A percentile compares a stretch with the other conserved stretches of the same genome.
These are phyloP conservation scores for Gremmenia infestans DNA, from an alignment of 2,329 filamentous ascomycete species.

Conservation along the genomic window DNA sequence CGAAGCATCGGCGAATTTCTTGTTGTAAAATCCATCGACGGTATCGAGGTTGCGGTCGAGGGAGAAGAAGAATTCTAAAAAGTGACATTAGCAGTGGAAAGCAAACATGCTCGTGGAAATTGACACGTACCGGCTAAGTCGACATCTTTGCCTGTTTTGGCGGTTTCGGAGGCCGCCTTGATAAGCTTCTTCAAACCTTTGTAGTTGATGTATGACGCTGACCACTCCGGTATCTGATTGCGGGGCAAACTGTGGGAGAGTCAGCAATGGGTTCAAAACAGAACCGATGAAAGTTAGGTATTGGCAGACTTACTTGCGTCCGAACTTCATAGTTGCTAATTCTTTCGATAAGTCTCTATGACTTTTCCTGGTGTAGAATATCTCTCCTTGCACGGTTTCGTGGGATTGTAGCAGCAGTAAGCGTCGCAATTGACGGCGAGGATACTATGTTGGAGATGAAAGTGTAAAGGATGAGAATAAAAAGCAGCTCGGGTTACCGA, in stretches of 20 bases:
- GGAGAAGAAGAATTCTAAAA: slow-evolving; percentile 88
- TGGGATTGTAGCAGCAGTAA: too few species aligned
- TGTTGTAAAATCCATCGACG: slow-evolving; percentile 95
- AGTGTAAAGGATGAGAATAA: neutral
- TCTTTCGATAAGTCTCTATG: neutral
- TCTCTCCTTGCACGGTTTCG: too few species aligned
- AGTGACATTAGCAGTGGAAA: slow-evolving; percentile 26
- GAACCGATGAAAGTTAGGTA: neutral
- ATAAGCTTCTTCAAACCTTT: slow-evolving; percentile 93
- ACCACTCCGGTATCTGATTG: slow-evolving; percentile 86
- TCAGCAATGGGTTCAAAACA: slow-evolving; percentile 15
- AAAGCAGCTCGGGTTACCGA: slow-evolving; percentile 12
- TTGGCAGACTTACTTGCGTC: slow-evolving; percentile 48
- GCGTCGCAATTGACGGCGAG: too few species aligned
- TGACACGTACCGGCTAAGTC: slow-evolving; percentile 75
- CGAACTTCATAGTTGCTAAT: slow-evolving; percentile 52
- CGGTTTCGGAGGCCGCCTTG: slow-evolving; percentile 64
- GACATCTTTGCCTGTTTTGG: slow-evolving; percentile 65
- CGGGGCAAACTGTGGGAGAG: slow-evolving; percentile 54
- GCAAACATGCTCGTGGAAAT: slow-evolving; percentile 38
- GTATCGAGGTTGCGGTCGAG: slow-evolving; percentile 96
- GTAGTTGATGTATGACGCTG: slow-evolving; percentile 80
- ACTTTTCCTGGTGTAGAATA: too few species aligned
- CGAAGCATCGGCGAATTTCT: slow-evolving; percentile 80
- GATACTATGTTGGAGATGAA: too few species aligned